Evolutionary conservation across 164 flowering plant genomes (phyloP).

Genomic region (Tinospora cordifolia): DNA sequence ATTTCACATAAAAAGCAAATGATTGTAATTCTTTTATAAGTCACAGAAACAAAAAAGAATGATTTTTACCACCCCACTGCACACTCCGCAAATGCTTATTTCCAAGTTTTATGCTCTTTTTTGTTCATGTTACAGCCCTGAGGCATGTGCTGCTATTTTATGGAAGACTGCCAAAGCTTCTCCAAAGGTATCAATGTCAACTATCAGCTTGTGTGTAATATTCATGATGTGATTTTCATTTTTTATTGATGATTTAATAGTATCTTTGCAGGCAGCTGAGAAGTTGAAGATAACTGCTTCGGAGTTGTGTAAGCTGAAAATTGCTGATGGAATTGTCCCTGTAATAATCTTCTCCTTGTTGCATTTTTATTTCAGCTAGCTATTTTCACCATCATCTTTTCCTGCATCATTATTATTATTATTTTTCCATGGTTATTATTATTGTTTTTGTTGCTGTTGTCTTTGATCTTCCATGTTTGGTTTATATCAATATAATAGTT

Average conservation of each 20-base stretch:
- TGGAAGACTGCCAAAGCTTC: slow-evolving; percentile 85
- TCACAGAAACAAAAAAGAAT: background rate
- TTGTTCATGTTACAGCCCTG: slow-evolving; percentile 52
- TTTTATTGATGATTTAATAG: background rate
- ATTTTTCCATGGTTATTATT: no score
- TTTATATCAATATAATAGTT: no score
- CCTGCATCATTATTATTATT: no score
- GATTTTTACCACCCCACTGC: background rate
- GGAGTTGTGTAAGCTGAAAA: slow-evolving; percentile 59
- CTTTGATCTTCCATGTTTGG: background rate
- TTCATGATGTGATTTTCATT: slow-evolving; percentile 4
- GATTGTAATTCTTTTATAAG: background rate
- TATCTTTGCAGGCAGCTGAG: slow-evolving; percentile 76
- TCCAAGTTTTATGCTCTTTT: background rate
- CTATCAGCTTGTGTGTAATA: background rate
- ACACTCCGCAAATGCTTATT: no score
- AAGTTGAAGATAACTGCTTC: slow-evolving; percentile 77
- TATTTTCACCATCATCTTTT: no score
- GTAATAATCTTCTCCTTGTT: slow-evolving; percentile 36
- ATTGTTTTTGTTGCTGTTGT: slow-evolving; percentile 2
- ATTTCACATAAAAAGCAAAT: background rate
- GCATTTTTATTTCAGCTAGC: background rate
- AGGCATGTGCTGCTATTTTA: slow-evolving; percentile 95
- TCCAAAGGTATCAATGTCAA: slow-evolving; percentile 58
- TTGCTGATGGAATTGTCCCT: slow-evolving; percentile 88